Evolutionary conservation across 208 protist genomes (phyloP).

Genomic region (Naegleria fowleri): DNA sequence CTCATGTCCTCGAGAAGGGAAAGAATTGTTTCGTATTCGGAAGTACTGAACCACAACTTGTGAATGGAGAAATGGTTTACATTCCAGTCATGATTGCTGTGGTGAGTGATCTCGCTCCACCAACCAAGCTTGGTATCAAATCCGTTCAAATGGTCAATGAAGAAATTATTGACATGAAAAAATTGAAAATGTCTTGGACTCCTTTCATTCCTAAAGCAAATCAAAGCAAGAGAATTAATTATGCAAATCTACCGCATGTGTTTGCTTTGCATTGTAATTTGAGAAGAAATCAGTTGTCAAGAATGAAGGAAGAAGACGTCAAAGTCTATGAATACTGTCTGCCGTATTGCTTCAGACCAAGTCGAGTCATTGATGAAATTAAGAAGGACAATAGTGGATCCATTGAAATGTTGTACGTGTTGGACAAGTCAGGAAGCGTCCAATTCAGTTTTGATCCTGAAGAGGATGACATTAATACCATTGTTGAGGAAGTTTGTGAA

Average conservation of each 20-base stretch:
- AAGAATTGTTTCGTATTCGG: conserved; percentile 23
- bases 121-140: conserved; percentile 33
- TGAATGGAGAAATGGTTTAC: conserved; percentile 15
- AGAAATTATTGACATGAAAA: conserved; percentile 40
- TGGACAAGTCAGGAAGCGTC: not conserved
- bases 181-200: conserved; percentile 42
- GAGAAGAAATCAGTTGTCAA: conserved; percentile 28
- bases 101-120: conserved; percentile 35
- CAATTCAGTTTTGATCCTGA: conserved; percentile 38
- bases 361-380: not conserved
- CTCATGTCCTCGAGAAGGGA: not conserved
- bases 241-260: not conserved
- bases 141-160: conserved; percentile 40
- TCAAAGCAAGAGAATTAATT: not conserved
- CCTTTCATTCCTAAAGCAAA: conserved; percentile 32
- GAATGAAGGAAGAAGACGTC: conserved; percentile 39
- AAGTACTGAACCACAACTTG: conserved; percentile 27
- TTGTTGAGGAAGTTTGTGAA: conserved; percentile 27
- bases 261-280: conserved; percentile 35
- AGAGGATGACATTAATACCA: conserved; percentile 34
- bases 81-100: conserved; percentile 37
- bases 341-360: conserved; percentile 40
- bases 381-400: not conserved
- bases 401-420: not conserved
- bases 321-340: conserved; percentile 34